phyloP scores from a whole-genome alignment of 164 flowering plant genomes.

The Annona squamosa region DNA sequence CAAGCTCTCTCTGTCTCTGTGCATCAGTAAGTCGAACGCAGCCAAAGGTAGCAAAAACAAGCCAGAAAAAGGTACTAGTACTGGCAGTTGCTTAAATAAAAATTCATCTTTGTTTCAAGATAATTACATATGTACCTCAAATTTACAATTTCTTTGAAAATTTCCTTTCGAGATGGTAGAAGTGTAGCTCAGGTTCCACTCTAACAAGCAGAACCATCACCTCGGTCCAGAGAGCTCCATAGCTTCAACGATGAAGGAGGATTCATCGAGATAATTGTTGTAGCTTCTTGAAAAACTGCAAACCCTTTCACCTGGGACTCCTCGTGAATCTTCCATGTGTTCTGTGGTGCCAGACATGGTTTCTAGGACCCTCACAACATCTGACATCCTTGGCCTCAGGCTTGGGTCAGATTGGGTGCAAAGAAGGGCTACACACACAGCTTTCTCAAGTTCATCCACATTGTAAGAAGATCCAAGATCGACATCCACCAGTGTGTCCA shows the following conservation, averaged over 20 bases:
- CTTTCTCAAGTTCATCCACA: constrained; percentile 46
- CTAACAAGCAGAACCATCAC: constrained; percentile 20
- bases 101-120: no score
- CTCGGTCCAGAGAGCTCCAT: constrained; percentile 96
- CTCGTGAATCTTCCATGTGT: constrained; percentile 37
- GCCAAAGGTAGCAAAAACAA: no score
- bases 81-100: no score
- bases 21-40: no score
- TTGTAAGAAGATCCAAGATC: constrained; percentile 61
- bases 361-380: constrained; percentile 64
- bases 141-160: no score
- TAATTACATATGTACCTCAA: no score
- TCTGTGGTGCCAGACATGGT: constrained; percentile 32
- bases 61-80: no score
- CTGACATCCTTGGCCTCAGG: constrained; percentile 82
- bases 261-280: constrained; percentile 45
- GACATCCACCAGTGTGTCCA: constrained; percentile 63
- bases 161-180: no score
- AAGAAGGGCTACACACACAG: constrained; percentile 52
- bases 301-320: constrained; percentile 23
- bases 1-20: no score
- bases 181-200: no score
- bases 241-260: constrained; percentile 80
- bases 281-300: constrained; percentile 48
- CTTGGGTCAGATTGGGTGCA: constrained; percentile 73